Evolutionary conservation across 108 stramenopile species (phyloP), one percentile per base, ranked within the genome.

Genomic region (Nitzschia sp.): DNA sequence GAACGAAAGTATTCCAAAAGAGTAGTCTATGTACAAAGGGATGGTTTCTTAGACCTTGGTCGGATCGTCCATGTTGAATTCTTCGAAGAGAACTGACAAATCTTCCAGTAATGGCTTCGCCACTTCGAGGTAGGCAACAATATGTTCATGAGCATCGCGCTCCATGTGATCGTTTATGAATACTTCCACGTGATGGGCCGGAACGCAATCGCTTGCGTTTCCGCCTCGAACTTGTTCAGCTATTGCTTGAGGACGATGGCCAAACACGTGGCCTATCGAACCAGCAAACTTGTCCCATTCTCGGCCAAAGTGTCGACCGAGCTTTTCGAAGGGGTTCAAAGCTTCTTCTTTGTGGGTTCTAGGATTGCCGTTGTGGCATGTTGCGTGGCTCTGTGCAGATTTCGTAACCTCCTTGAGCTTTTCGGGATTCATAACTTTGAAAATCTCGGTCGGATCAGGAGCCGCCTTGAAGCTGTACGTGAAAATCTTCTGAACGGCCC

Each of bases 401-500:
- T 79, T 54, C 9, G 59, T 54, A 1, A 81, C 76, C 64, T 84
- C 83, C 23, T 75, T 42, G 13, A 88, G 59, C 21, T 70, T 59
- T 13, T 74, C 46, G 2, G 82, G 81, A 60, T 85, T 81, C 89
- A 90, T 90, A 29, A 59, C 64, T 11, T 76, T 75, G 63, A 72
- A 87, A 27, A 90, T 82, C 2, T 74, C 63, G 27, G 64, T 71
- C 18, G 71, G 66, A 4, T 81, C 72, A 2, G 89, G 89, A 17
- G 89, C 84, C 6, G 89, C 79, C 54, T 85, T 78, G 60, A 90
- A 87, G 26, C 84, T 85, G 59, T 83, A 83, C 34, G 65, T 84
- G 66, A 88, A 85, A 61, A 91, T 91, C 70, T 88, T 82, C 54
- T 86, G 78, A 13, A 87, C 80, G 15, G 86, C 77, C 86, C 88